phyloP scores from a whole-genome alignment of 345 rosid genomes.

The Erodium maritimum region DNA sequence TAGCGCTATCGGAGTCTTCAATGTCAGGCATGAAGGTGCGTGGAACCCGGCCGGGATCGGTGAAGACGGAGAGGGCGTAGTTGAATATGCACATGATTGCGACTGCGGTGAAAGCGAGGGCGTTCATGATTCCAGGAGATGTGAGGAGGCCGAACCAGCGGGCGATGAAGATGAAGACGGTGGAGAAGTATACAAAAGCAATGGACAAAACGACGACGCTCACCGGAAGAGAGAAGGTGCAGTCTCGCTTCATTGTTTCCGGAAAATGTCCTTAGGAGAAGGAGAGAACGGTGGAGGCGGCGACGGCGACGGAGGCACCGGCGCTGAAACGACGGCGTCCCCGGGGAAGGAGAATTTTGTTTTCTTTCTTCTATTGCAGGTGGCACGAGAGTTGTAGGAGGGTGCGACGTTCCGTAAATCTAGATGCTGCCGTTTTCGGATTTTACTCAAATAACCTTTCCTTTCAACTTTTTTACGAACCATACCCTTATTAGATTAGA shows the following conservation, averaged over 20 bases:
- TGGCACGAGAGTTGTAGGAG: too few relatives aligned
- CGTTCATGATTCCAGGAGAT: conserved; percentile 72
- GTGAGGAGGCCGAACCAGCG: conserved; percentile 80
- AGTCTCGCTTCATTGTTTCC: conserved; percentile 41
- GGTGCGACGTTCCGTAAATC: too few relatives aligned
- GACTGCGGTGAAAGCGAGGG: conserved; percentile 50
- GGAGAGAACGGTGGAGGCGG: background rate
- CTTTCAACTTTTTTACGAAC: too few relatives aligned
- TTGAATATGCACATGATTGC: conserved; percentile 53
- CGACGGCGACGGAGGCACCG: conserved; percentile 48
- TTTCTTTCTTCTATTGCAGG: conserved; percentile 2
- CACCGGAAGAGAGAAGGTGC: conserved; percentile 53
- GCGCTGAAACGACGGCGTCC: conserved; percentile 59
- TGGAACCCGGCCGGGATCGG: conserved; percentile 90
- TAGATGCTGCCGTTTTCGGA: too few relatives aligned
- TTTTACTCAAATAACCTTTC: too few relatives aligned
- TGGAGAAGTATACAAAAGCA: conserved; percentile 49
- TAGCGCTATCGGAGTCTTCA: conserved; percentile 50
- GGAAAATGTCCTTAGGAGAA: too few relatives aligned
- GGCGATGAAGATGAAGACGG: conserved; percentile 72
- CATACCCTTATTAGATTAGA: too few relatives aligned
- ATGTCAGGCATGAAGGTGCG: conserved; percentile 55
- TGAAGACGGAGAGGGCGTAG: conserved; percentile 45
- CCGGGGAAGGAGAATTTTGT: conserved; percentile 13
- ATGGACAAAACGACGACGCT: conserved; percentile 53